Base-by-base conservation (phyloP, 352 stramenopile species). In the Globisporangium radiosum region DNA sequence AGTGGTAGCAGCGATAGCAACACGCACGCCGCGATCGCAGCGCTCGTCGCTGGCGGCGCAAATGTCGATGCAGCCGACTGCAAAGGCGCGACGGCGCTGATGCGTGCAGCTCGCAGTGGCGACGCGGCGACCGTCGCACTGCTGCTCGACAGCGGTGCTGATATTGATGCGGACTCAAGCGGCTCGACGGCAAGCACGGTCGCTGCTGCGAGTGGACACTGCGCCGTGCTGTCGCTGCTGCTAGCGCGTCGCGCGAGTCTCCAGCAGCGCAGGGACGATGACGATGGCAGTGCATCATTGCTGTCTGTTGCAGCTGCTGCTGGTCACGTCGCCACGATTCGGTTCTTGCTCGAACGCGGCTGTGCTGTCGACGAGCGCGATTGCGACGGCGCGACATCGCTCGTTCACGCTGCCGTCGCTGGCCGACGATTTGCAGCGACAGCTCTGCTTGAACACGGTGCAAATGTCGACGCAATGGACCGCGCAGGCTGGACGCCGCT, bases 141-240 rank as follows among this genome's bases (percentile, higher is more conserved):
- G 40, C 47, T 61, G 9, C 47, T 61, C 37, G 25, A 50, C 5
- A 44, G 38, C 9, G 47, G 38, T 33, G 39, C 38, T 5, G 56
- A 14, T 10, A 55, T 55, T 25, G 39, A 50, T 15, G 47, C 47
- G 7, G 47, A 61, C 39, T 0, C 4, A 6, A 3, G 6, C 7
- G 56, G 39, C 13, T 55, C 47, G 56, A 61, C 47, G 13, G 37
- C 56, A 11, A 54, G 47, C 19, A 40, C 55, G 37, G 45, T 55
- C 39, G 48, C 47, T 10, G 56, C 56, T 15, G 37, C 56, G 17
- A 47, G 47, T 33, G 56, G 56, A 7, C 48, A 61, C 2, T 47
- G 56, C n/a, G 56, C 54, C 1, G 56, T 17, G 39, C 47, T 61
- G 11, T 39, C 47, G 19, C 38, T 61, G 11, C 7, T 61, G 56